phyloP scores from a whole-genome alignment of 2,329 filamentous ascomycete species.

The Calonectria pseudoreteaudii region DNA sequence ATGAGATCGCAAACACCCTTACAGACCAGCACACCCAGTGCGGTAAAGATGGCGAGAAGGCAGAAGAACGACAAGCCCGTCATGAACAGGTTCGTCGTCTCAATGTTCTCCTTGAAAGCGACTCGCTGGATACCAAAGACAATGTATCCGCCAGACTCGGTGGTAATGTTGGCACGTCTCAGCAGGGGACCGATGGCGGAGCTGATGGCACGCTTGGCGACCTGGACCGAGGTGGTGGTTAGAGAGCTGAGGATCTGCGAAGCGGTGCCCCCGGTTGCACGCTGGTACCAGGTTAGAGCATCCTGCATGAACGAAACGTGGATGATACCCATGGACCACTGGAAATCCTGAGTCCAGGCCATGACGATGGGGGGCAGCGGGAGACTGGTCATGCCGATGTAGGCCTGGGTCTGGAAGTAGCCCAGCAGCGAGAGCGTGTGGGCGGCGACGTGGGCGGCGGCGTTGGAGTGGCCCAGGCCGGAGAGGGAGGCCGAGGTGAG shows the following conservation, averaged over 20 bases:
- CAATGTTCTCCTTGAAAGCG: constrained; percentile 87
- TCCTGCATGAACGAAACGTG: constrained; percentile 84
- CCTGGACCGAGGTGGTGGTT: constrained; percentile 80
- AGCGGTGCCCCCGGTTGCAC: constrained; percentile 88
- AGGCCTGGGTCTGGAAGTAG: constrained; percentile 94
- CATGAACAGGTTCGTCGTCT: constrained; percentile 92
- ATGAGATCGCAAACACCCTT: constrained; percentile 83
- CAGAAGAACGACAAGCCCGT: constrained; percentile 91
- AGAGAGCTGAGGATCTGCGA: constrained; percentile 82
- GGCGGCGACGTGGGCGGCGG: constrained; percentile 91
- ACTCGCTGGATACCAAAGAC: constrained; percentile 90
- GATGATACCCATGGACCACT: constrained; percentile 98
- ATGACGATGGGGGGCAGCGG: constrained; percentile 87
- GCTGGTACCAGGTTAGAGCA: constrained; percentile 95
- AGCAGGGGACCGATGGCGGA: constrained; percentile 65
- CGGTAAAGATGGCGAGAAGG: constrained; percentile 81
- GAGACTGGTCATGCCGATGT: constrained; percentile 86
- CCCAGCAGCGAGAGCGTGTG: constrained; percentile 92
- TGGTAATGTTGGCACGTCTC: constrained; percentile 67
- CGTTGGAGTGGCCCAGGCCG: constrained; percentile 90
- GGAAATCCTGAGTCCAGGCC: constrained; percentile 96
- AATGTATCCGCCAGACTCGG: constrained; percentile 66
- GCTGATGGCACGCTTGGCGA: constrained; percentile 73
- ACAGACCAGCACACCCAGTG: constrained; percentile 79
- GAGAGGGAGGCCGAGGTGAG: constrained; percentile 89